Percentiles rank a stretch among this genome's conserved stretches.
These are phyloP conservation scores for Mycosphaerella arachidis DNA, from an alignment of 2,329 filamentous ascomycete genomes.

Conservation along the genomic window DNA sequence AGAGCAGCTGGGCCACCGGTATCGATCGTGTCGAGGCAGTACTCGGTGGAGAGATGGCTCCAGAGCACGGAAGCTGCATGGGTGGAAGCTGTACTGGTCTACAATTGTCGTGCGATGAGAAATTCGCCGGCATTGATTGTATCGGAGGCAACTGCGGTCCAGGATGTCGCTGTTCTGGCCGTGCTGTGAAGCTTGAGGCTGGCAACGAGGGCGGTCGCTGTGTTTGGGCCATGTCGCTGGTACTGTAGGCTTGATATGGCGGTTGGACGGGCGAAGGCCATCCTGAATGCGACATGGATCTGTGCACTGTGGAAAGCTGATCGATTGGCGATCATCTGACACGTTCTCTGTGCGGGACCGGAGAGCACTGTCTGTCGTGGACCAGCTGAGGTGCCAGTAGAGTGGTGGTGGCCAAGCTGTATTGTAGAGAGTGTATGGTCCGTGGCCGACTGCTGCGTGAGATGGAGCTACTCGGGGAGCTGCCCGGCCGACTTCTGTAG, in stretches of 20 bases:
- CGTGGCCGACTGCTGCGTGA: neutral
- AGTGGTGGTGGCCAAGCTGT: neutral
- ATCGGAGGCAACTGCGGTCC: slow-evolving; percentile 37
- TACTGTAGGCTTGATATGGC: slow-evolving; percentile 32
- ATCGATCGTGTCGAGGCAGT: slow-evolving; percentile 16
- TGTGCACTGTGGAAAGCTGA: neutral
- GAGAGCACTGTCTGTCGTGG: neutral
- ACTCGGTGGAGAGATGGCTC: slow-evolving; percentile 20
- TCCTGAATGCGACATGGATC: slow-evolving; percentile 27
- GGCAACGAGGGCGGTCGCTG: slow-evolving; percentile 41
- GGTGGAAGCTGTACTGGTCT: slow-evolving; percentile 32
- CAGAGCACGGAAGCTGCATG: slow-evolving; percentile 37
- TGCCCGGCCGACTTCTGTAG: slow-evolving; percentile 7
- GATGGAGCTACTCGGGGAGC: slow-evolving; percentile 3
- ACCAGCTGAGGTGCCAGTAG: neutral
- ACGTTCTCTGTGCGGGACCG: neutral
- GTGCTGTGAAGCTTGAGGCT: slow-evolving; percentile 37
- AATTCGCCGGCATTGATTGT: slow-evolving; percentile 9
- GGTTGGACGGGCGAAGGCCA: slow-evolving; percentile 40
- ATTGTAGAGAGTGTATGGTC: neutral
- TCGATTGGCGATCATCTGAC: neutral
- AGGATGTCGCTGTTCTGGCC: slow-evolving; percentile 37
- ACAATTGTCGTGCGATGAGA: slow-evolving; percentile 10
- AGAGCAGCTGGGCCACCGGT: slow-evolving; percentile 25
- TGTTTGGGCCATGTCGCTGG: slow-evolving; percentile 43